Evolutionary conservation across 1,284 basidiomycete species (phyloP).

Genomic region (Megacollybia platyphylla): DNA sequence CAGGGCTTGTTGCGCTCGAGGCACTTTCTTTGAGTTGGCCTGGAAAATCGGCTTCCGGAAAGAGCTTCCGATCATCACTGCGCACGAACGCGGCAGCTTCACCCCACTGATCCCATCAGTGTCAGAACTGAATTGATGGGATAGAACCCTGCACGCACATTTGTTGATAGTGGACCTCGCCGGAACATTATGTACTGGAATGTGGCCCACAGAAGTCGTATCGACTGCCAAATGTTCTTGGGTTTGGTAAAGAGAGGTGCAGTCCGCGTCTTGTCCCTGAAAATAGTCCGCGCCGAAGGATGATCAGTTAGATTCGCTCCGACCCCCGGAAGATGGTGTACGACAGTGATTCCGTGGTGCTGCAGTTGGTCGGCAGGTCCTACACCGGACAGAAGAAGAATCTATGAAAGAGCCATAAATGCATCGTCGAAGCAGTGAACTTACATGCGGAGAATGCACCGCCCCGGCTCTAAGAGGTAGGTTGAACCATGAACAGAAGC

Average conservation of each 20-base stretch:
- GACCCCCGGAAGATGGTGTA: conserved; percentile 45
- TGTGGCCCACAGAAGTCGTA: conserved; percentile 21
- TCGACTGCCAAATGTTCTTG: conserved; percentile 16
- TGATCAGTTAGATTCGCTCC: conserved; percentile 52
- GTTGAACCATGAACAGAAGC: background rate
- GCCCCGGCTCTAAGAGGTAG: conserved; percentile 39
- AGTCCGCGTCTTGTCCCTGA: conserved; percentile 34
- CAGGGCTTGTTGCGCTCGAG: conserved; percentile 42
- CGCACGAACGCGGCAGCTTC: conserved; percentile 49
- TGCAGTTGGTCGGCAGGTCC: conserved; percentile 45
- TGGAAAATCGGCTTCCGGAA: conserved; percentile 25
- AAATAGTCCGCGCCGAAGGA: conserved; percentile 30
- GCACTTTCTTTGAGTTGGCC: conserved; percentile 35
- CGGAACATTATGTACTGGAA: conserved; percentile 28
- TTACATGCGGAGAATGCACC: conserved; percentile 47
- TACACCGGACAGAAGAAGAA: conserved; percentile 61
- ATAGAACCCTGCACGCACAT: conserved; percentile 23
- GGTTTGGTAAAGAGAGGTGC: conserved; percentile 28
- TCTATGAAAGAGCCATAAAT: conserved; percentile 17
- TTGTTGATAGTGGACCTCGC: conserved; percentile 38
- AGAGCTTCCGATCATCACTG: conserved; percentile 37
- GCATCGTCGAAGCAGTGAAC: conserved; percentile 3
- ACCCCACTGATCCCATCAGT: conserved; percentile 25
- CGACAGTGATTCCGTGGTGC: conserved; percentile 31
- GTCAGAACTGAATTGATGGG: background rate